A percentile compares a stretch with the other conserved stretches of the same genome.
These are phyloP conservation scores for Penicillium bovifimosum DNA, from an alignment of 495 filamentous ascomycete genomes.

Conservation along the genomic window DNA sequence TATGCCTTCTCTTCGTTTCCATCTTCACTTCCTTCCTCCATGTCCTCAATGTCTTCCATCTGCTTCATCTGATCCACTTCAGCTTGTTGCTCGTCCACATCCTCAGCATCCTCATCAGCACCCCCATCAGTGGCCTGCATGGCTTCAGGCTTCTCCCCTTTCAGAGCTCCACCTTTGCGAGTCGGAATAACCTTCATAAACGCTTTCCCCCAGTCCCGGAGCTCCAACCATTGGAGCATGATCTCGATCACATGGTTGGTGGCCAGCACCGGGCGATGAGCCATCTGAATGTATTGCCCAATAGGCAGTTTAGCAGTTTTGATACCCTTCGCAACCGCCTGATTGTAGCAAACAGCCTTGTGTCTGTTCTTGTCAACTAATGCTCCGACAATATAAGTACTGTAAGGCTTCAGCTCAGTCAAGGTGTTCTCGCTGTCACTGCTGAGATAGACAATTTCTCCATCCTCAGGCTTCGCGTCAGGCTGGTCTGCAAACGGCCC, in stretches of 20 bases:
- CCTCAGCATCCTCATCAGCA: slow-evolving; percentile 26
- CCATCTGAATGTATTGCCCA: slow-evolving; percentile 85
- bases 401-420: slow-evolving; percentile 71
- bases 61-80: slow-evolving; percentile 14
- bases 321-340: slow-evolving; percentile 66
- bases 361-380: slow-evolving; percentile 93
- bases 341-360: slow-evolving; percentile 87
- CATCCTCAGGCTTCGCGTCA: slow-evolving; percentile 39
- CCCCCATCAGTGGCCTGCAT: slow-evolving; percentile 21
- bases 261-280: slow-evolving; percentile 71
- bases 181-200: slow-evolving; percentile 83
- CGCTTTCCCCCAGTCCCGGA: slow-evolving; percentile 81
- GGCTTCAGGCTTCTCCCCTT: slow-evolving; percentile 21
- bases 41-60: slow-evolving; percentile 8
- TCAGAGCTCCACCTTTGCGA: slow-evolving; percentile 68
- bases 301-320: slow-evolving; percentile 89
- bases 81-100: slow-evolving; percentile 26
- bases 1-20: slow-evolving; percentile 6
- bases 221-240: slow-evolving; percentile 86
- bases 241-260: slow-evolving; percentile 97
- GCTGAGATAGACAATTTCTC: slow-evolving; percentile 77
- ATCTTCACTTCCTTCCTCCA: slow-evolving; percentile 9
- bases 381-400: slow-evolving; percentile 88
- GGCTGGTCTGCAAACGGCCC: slow-evolving; percentile 46
- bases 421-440: slow-evolving; percentile 81